phyloP scores from a whole-genome alignment of 75 land plant genomes.

The Selaginella tamariscina region DNA sequence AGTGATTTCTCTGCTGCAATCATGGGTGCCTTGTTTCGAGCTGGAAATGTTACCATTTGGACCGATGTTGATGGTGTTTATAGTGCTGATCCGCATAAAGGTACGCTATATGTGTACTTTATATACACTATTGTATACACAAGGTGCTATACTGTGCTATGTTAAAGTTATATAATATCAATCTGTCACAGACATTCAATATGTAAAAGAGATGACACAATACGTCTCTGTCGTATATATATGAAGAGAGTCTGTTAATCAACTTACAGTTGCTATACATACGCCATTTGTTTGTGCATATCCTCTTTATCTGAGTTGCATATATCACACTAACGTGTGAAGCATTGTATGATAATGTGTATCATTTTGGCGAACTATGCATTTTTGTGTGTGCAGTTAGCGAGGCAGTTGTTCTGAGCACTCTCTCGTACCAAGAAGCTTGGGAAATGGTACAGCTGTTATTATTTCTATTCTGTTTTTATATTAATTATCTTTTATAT shows the following conservation, averaged over 20 bases:
- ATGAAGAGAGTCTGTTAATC: too few species aligned
- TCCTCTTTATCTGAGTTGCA: not conserved
- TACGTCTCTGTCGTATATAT: too few species aligned
- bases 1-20: slow-evolving; percentile 6
- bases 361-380: not conserved
- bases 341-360: too few species aligned
- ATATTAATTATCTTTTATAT: not conserved
- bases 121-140: too few species aligned
- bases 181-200: too few species aligned
- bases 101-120: too few species aligned
- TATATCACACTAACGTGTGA: too few species aligned
- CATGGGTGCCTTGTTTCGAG: slow-evolving; percentile 2
- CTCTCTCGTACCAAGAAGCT: slow-evolving; percentile 10
- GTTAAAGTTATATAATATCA: too few species aligned
- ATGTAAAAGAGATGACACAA: too few species aligned
- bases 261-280: too few species aligned
- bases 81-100: slow-evolving; percentile 8
- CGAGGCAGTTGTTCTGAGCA: not conserved
- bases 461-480: too few species aligned
- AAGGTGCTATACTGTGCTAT: too few species aligned
- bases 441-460: slow-evolving; percentile 14
- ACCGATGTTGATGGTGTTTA: slow-evolving; percentile 11
- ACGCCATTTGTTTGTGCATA: not conserved
- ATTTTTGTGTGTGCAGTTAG: not conserved
- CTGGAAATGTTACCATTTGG: slow-evolving; percentile 1